Conservation (phyloP, 805 yeast genomes). For the Maudiozyma serrabonitensis region DNA sequence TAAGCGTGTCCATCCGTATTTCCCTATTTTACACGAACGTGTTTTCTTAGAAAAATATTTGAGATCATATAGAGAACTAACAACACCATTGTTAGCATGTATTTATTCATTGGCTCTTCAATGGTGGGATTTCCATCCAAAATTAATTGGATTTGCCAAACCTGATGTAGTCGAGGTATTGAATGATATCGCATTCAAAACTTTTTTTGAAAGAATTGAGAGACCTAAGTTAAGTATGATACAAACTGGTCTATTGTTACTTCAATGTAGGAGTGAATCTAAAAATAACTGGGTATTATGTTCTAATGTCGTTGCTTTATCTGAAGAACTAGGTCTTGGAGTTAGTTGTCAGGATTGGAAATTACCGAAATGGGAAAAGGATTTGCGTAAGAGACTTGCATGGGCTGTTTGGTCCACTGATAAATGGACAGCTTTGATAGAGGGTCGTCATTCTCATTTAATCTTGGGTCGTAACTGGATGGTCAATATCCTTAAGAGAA, state of each 20-base stretch:
- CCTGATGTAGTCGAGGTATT: conserved; percentile 63
- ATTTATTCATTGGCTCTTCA: conserved; percentile 82
- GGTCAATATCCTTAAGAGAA: conserved; percentile 52
- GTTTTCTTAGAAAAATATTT: conserved; percentile 87
- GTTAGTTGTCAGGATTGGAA: conserved; percentile 88
- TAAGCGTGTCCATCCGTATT: conserved; percentile 79
- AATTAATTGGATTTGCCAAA: conserved; percentile 61
- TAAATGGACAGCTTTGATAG: conserved; percentile 78
- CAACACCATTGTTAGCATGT: conserved; percentile 85
- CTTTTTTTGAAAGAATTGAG: conserved; percentile 64
- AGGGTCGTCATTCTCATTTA: conserved; percentile 77
- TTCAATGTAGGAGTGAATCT: conserved; percentile 51
- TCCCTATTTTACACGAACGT: conserved; percentile 83
- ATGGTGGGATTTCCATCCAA: conserved; percentile 81
- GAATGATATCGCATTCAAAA: conserved; percentile 54
- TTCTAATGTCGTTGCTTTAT: conserved; percentile 76
- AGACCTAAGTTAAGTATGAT: conserved; percentile 87
- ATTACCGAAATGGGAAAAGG: conserved; percentile 91
- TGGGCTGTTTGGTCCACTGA: conserved; percentile 95
- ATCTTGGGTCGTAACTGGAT: conserved; percentile 70
- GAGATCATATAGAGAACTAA: conserved; percentile 82
- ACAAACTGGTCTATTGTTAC: conserved; percentile 73
- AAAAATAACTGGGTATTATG: conserved; percentile 76
- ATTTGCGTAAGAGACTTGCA: conserved; percentile 75
- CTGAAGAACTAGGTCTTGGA: conserved; percentile 87